Conservation (phyloP, 2,329 filamentous ascomycete species). For the Penicillium decumbens region DNA sequence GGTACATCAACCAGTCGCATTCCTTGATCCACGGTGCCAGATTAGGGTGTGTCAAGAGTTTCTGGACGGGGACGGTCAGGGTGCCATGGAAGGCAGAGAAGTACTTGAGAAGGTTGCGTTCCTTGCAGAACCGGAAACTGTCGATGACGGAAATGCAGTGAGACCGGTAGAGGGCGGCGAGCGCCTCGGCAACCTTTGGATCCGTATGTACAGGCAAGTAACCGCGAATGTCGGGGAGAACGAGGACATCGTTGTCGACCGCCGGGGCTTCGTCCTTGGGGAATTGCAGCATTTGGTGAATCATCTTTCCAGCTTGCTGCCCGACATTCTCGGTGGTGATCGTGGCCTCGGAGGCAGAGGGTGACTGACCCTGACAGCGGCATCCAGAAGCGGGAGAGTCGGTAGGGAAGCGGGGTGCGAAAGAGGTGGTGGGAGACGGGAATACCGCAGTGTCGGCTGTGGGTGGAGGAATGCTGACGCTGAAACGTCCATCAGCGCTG, state of each 20-base stretch:
- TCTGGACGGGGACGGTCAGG: conserved; percentile 93
- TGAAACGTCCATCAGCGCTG: conserved; percentile 16
- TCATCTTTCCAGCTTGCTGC: conserved; percentile 36
- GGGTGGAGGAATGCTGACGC: conserved; percentile 32
- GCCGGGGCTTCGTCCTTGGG: conserved; percentile 30
- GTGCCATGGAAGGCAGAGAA: conserved; percentile 95
- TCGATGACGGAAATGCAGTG: conserved; percentile 95
- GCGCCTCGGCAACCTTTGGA: conserved; percentile 75
- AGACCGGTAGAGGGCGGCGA: conserved; percentile 83
- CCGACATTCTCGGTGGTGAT: conserved; percentile 38
- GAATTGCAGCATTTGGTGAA: conserved; percentile 40
- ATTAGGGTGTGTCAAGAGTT: conserved; percentile 74
- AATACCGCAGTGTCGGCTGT: conserved; percentile 38
- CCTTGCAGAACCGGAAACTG: conserved; percentile 90
- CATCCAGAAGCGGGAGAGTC: conserved; percentile 23
- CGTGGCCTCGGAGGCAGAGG: conserved; percentile 26
- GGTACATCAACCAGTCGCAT: conserved; percentile 92
- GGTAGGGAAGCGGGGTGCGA: conserved; percentile 30
- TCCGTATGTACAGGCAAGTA: conserved; percentile 81
- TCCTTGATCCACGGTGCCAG: conserved; percentile 91
- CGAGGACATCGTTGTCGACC: conserved; percentile 65
- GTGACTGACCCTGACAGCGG: conserved; percentile 28
- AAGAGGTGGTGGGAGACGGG: conserved; percentile 39
- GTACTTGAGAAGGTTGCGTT: conserved; percentile 92
- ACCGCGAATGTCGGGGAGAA: conserved; percentile 77